Conservation (phyloP, 108 stramenopile species). For the Pseudonitzschia multiseries region DNA sequence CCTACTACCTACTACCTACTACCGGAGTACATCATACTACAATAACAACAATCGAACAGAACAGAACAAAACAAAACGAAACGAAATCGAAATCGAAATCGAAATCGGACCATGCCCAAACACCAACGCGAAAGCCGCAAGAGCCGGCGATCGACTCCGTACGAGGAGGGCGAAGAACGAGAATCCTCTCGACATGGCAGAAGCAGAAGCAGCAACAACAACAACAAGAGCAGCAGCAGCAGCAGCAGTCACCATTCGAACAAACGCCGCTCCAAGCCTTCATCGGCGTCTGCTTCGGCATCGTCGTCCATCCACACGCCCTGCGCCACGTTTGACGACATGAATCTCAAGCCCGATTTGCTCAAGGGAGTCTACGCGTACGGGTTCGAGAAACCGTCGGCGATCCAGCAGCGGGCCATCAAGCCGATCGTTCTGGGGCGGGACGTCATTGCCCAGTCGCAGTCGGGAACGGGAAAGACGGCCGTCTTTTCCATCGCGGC, state of each 20-base stretch:
- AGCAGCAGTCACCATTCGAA: not conserved
- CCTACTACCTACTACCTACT: no score
- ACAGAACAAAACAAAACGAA: no score
- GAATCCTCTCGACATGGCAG: not conserved
- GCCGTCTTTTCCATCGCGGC: slow-evolving; percentile 96
- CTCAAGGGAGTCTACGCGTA: slow-evolving; percentile 95
- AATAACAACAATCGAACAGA: no score
- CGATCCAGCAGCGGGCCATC: slow-evolving; percentile 99
- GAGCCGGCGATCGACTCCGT: not conserved
- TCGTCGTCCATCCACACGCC: slow-evolving; percentile 36
- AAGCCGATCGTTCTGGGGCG: slow-evolving; percentile 92
- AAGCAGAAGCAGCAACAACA: no score
- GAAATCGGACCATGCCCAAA: slow-evolving; percentile 14
- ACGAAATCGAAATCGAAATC: no score
- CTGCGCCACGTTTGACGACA: slow-evolving; percentile 80
- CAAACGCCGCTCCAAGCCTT: not conserved
- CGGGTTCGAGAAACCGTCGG: slow-evolving; percentile 96
- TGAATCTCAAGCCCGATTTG: slow-evolving; percentile 75
- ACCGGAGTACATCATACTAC: no score
- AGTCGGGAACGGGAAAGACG: slow-evolving; percentile 96
- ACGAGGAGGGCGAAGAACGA: not conserved
- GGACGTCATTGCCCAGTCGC: slow-evolving; percentile 97
- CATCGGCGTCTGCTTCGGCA: not conserved
- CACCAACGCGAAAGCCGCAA: not conserved
- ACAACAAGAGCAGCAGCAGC: no score